These are phyloP conservation scores for Dactylellina cionopaga DNA, from an alignment of 2,329 filamentous ascomycete genomes.

Conservation along the genomic window DNA sequence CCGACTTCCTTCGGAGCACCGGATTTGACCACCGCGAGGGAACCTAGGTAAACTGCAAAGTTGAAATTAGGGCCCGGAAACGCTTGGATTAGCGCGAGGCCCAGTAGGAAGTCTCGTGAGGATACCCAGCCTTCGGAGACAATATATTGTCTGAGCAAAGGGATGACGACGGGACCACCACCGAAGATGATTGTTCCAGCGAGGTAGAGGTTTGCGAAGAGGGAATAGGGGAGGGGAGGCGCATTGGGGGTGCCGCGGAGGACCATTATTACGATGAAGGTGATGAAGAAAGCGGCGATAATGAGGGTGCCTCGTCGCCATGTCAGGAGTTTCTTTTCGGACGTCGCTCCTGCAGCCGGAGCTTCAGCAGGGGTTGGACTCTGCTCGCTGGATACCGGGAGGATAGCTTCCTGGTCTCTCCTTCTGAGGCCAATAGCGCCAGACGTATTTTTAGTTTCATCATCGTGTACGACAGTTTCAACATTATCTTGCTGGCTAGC, in stretches of 20 bases:
- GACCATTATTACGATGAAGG: constrained; percentile 69
- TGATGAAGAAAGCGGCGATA: constrained; percentile 61
- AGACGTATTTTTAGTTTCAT: too few species aligned
- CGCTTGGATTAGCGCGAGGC: constrained; percentile 75
- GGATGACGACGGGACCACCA: constrained; percentile 73
- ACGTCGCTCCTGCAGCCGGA: background rate
- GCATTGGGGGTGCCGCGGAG: constrained; percentile 61
- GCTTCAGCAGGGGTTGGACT: background rate
- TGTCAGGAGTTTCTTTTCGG: constrained; percentile 24
- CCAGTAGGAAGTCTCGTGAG: constrained; percentile 75
- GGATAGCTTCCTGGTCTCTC: constrained; percentile 66
- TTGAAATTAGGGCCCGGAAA: constrained; percentile 73
- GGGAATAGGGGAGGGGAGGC: constrained; percentile 66
- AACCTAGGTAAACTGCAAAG: constrained; percentile 70
- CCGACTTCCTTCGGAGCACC: constrained; percentile 62
- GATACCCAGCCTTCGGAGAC: constrained; percentile 76
- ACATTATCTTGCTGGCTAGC: too few species aligned
- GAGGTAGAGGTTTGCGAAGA: constrained; percentile 78
- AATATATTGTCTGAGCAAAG: constrained; percentile 70
- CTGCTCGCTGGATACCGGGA: constrained; percentile 56
- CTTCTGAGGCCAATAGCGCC: constrained; percentile 62
- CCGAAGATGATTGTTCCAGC: constrained; percentile 74
- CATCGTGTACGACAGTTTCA: background rate
- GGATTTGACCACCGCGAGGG: constrained; percentile 60
- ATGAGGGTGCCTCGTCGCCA: constrained; percentile 16